phyloP scores from a whole-genome alignment of 2,329 filamentous ascomycete species.

The Lanzia echinophila region DNA sequence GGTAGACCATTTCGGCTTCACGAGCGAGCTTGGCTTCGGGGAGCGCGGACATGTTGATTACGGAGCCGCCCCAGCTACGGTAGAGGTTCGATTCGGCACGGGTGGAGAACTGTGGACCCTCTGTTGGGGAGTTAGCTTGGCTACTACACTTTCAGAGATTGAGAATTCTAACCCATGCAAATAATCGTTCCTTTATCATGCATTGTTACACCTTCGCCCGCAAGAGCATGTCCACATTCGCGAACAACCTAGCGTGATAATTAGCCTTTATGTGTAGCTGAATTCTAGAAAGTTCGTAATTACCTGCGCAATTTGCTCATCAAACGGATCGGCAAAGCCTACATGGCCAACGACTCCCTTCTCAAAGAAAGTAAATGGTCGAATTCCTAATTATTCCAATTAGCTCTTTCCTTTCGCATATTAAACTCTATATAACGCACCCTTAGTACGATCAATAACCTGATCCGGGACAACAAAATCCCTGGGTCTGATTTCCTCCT shows the following conservation, averaged over 20 bases:
- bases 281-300: not conserved
- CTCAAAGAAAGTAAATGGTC: conserved; percentile 95
- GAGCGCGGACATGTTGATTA: conserved; percentile 97
- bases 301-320: conserved; percentile 61
- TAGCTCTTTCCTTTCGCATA: not conserved
- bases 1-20: conserved; percentile 93
- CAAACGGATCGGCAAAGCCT: conserved; percentile 93
- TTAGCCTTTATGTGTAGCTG: not conserved
- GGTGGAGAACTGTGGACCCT: conserved; percentile 97
- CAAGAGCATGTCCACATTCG: conserved; percentile 65
- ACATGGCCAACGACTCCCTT: conserved; percentile 88
- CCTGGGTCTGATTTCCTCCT: conserved; percentile 87
- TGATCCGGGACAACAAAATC: conserved; percentile 97
- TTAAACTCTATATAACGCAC: conserved; percentile 10
- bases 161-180: conserved; percentile 70
- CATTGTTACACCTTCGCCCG: conserved; percentile 76
- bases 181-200: conserved; percentile 81
- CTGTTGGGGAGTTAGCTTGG: conserved; percentile 31
- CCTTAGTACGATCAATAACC: conserved; percentile 96
- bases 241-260: conserved; percentile 51
- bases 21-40: conserved; percentile 94
- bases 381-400: conserved; percentile 44
- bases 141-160: not conserved
- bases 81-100: conserved; percentile 95
- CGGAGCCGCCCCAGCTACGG: conserved; percentile 83